A percentile compares a stretch with the other conserved stretches of the same genome.
Evolutionary conservation across 2,329 filamentous ascomycete genomes (phyloP).

Genomic region (Trichoderma hamatum): DNA sequence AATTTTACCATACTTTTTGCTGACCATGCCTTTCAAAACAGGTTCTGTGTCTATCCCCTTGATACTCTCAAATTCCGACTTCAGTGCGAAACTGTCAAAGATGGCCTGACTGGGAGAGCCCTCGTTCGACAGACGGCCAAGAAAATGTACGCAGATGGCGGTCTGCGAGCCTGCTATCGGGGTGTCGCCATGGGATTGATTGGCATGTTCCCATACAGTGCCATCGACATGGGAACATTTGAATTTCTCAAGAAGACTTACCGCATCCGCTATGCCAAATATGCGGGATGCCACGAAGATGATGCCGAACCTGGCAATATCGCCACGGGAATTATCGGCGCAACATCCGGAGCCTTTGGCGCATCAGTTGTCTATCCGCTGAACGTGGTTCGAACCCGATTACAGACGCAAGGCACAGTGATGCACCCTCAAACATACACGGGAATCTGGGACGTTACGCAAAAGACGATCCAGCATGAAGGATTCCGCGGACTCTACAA

Average conservation of each 20-base stretch:
- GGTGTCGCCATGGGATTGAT: conserved; percentile 91
- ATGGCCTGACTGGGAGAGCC: conserved; percentile 78
- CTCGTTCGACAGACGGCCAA: conserved; percentile 80
- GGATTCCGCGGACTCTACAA: conserved; percentile 88
- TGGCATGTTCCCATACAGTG: conserved; percentile 97
- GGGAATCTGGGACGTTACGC: conserved; percentile 85
- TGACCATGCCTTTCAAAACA: conserved; percentile 39
- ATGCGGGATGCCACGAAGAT: conserved; percentile 74
- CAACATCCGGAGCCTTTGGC: conserved; percentile 86
- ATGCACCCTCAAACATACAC: conserved; percentile 89
- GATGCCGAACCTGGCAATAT: conserved; percentile 82
- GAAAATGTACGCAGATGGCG: conserved; percentile 82
- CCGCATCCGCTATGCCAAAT: conserved; percentile 68
- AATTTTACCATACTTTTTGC: neutral
- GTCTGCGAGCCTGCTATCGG: conserved; percentile 78
- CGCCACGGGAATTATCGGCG: conserved; percentile 84
- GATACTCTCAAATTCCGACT: conserved; percentile 82
- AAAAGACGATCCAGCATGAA: conserved; percentile 80
- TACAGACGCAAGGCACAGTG: conserved; percentile 94
- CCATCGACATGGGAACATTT: conserved; percentile 94
- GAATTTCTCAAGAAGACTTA: conserved; percentile 84
- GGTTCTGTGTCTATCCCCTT: conserved; percentile 90
- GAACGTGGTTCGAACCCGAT: conserved; percentile 85
- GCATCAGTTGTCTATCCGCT: conserved; percentile 94
- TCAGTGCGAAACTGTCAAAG: conserved; percentile 91